Evolutionary conservation across 1,284 basidiomycete genomes (phyloP), one percentile per base, ranked within the genome.

Genomic region (Heterobasidion irregulare): DNA sequence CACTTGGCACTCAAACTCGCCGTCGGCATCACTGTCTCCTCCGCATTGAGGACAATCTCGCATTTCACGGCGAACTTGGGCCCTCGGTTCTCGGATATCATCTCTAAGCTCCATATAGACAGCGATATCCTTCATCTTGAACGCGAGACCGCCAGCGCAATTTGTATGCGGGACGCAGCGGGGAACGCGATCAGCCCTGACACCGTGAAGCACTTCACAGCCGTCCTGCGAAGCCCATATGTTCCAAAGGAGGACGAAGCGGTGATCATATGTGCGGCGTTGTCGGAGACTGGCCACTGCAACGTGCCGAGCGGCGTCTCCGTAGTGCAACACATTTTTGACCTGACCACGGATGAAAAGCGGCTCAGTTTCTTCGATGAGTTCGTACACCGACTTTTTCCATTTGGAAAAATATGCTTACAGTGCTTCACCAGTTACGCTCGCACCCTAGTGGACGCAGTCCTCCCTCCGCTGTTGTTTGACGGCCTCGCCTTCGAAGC

Each of bases 401-500:
- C 61, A 45, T 50, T 38, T 34, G 51, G 32, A 13, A 6, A 38
- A 33, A 26, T 4, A 26, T 41, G 10, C 38, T 41, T 41, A 41
- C 38, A 0, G 4, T 41, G n/a, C n/a, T n/a, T 41, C 38, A 41
- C 33, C 54, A 78, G 77, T 49, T 80, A 79, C 56, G 67, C 78
- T 53, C 67, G 70, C 35, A 62, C 78, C n/a, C 72, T 76, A 2
- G 75, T 77, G 47, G 68, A 71, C 38, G 77, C 76, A 3, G 64
- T 80, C 18, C 64, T 80, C 51, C 78, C 78, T 15, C 71, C 77
- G 6, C 62, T 78, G 47, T 63, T 80, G n/a, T 56, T 73, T 45
- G 76, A 80, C 53, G 78, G 78, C 4, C 73, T 80, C 19, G 74
- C 75, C 6, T 78, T 80, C 52, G 78, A 80, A 65, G 78, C 78